Base-by-base conservation (phyloP, 2,329 filamentous ascomycete genomes). In the Pezicula carpinea region DNA sequence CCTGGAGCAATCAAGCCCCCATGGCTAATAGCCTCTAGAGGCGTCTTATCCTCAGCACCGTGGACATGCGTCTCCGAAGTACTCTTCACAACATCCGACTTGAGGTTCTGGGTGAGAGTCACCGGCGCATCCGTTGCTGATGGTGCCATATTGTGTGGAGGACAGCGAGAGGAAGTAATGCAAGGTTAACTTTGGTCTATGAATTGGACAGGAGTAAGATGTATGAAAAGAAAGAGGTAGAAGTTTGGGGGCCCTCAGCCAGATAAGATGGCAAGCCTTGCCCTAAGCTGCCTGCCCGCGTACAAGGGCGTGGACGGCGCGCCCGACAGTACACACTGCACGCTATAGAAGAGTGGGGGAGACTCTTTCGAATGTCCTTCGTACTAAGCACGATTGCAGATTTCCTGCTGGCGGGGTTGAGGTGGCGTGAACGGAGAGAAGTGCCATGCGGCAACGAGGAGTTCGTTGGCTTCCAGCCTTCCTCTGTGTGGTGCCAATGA, bases 21-120 rank as follows among this genome's bases (percentile, higher is more conserved):
- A 53, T 64, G 62, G 46, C 60, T 62, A 29, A 64, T 64, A 43
- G 62, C 62, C 43, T 63, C 59, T 13, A 64, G 36, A 7, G 62
- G 61, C 5, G 61, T 62, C 49, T 60, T 57, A 23, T 59, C 59
- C 50, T 59, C 51, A 13, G 48, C 57, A 17, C 54, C 58, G 39
- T 61, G 57, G 18, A 59, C 51, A 51, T 62, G 52, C 15, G 46
- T 46, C 36, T 55, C 47, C 26, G 26, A 29, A 15, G 48, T 38
- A 34, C 54, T 35, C 32, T 53, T 44, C 13, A 23, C 13, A 39
- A 32, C 36, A 17, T 17, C 39, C n/a, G 22, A 46, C 17, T 26
- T 39, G 3, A 41, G 21, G 18, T 33, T 21, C 18, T 23, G 17
- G 3, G 39, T n/a, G 6, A 42, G n/a, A 22, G 26, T 31, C 17